Evolutionary conservation across 331 rosid species (phyloP), one percentile per base, ranked within the genome.

Genomic region (Pyracantha coccinea): DNA sequence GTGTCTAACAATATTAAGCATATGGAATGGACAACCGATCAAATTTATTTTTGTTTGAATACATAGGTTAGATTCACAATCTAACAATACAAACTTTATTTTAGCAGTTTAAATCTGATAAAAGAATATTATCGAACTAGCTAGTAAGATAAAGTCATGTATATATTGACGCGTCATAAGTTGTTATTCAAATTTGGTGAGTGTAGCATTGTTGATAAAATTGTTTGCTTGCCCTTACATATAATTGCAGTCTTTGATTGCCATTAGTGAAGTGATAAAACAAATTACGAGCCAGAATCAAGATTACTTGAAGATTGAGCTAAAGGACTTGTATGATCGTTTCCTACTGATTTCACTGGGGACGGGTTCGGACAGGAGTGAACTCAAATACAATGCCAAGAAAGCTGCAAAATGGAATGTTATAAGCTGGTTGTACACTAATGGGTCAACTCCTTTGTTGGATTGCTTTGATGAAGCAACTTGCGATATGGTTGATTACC

Each of bases 301-400:
- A 58, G 73, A 78, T 38, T 68, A 44, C 23, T 6, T 7, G 10
- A 32, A 3, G 5, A 58, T 79, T 1, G 53, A 62, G 28, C 69
- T 87, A 1, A 50, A 73, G 76, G 86, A 69, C 1, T 47, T 24
- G 4, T 84, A 32, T 23, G 28, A 75, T 50, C 85, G 87, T 11
- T 81, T 89, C 66, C 82, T 87, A 1, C 85, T 87, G 62, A 54
- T 89, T 8, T 87, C 93, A 3, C 0, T 89, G 6, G 91, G 94
- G 25, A 85, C 94, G 0, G 93, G 91, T 13, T 61, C 88, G 35
- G 4, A 78, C 66, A 87, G 6, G 68, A 78, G 69, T 1, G 85
- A 83, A 45, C 8, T 65, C 0, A 87, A 50, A 16, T 85, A 79
- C 79, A 21, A 47, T 8, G 88, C 89, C 28, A 65, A 74, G 54